Conservation (phyloP, 441 rosid genomes). For the Capsella rubella region DNA sequence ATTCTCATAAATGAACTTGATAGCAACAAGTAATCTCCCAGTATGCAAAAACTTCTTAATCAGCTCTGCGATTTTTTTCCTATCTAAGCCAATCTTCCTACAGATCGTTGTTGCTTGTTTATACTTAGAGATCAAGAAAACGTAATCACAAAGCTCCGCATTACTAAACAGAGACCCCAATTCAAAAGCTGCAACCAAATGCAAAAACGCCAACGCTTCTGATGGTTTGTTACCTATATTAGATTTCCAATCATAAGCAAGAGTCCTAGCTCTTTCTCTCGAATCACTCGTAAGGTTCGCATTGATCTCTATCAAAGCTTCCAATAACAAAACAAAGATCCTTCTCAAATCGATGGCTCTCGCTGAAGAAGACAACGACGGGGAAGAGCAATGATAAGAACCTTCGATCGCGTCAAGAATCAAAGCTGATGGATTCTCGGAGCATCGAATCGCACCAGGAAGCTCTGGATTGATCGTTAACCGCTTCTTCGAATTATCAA, state of each 20-base stretch:
- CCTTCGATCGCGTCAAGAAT: conserved; percentile 76
- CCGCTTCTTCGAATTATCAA: conserved; percentile 47
- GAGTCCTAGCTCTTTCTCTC: conserved; percentile 61
- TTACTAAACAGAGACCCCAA: conserved; percentile 54
- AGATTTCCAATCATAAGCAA: conserved; percentile 71
- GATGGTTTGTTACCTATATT: conserved; percentile 48
- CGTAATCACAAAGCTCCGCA: conserved; percentile 55
- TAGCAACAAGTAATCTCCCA: conserved; percentile 58
- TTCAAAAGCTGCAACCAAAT: conserved; percentile 61
- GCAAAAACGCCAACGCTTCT: conserved; percentile 65
- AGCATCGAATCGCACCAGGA: conserved; percentile 46
- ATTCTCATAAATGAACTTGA: conserved; percentile 65
- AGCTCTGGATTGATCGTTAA: conserved; percentile 54
- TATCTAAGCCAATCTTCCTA: conserved; percentile 56
- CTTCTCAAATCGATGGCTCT: conserved; percentile 48
- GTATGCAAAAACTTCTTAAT: conserved; percentile 58
- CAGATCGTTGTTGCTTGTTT: conserved; percentile 52
- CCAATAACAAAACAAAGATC: conserved; percentile 61
- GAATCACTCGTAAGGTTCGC: conserved; percentile 48
- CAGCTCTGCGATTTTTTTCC: conserved; percentile 51
- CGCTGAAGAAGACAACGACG: conserved; percentile 32
- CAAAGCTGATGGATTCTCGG: conserved; percentile 56
- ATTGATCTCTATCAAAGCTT: conserved; percentile 53
- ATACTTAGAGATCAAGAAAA: conserved; percentile 50
- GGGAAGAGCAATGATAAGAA: conserved; percentile 39